Percentiles rank a stretch among this genome's conserved stretches.
Conservation (phyloP, 1,139 yeast species). For the Candida gigantensis region DNA sequence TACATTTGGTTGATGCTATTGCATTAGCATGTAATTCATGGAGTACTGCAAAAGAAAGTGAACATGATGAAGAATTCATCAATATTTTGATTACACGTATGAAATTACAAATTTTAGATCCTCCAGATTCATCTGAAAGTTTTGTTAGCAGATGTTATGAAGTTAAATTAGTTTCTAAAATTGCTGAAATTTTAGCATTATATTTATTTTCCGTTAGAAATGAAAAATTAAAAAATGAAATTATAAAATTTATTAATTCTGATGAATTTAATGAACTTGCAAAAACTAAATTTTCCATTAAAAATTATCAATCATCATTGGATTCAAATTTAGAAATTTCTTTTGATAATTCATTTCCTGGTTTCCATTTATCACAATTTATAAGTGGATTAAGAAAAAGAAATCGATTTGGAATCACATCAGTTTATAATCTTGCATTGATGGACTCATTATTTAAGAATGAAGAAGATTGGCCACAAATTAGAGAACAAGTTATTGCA, state of each 20-base stretch:
- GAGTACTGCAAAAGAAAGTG: slow-evolving; percentile 57
- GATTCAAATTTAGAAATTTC: slow-evolving; percentile 28
- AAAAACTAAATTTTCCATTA: slow-evolving; percentile 31
- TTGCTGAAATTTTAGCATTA: slow-evolving; percentile 74
- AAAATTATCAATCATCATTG: slow-evolving; percentile 38
- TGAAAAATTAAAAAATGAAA: slow-evolving; percentile 36
- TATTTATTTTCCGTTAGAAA: slow-evolving; percentile 63
- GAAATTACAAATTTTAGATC: slow-evolving; percentile 20
- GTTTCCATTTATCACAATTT: slow-evolving; percentile 53
- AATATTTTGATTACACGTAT: slow-evolving; percentile 48
- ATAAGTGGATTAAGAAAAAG: slow-evolving; percentile 48
- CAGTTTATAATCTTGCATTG: slow-evolving; percentile 60
- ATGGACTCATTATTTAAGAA: slow-evolving; percentile 60
- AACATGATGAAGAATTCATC: slow-evolving; percentile 53
- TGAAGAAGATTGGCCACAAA: slow-evolving; percentile 51
- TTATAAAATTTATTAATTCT: slow-evolving; percentile 46
- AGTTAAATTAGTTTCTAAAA: slow-evolving; percentile 60
- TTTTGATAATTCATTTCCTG: slow-evolving; percentile 53
- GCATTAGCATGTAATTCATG: slow-evolving; percentile 68
- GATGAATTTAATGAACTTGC: slow-evolving; percentile 33
- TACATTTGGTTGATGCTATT: slow-evolving; percentile 65
- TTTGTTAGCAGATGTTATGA: slow-evolving; percentile 53
- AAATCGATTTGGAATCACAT: slow-evolving; percentile 52
- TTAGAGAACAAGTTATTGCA: slow-evolving; percentile 53
- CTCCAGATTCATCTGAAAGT: slow-evolving; percentile 24